Evolutionary conservation across 2,329 filamentous ascomycete genomes (phyloP).

Genomic region (Periconia sp.): DNA sequence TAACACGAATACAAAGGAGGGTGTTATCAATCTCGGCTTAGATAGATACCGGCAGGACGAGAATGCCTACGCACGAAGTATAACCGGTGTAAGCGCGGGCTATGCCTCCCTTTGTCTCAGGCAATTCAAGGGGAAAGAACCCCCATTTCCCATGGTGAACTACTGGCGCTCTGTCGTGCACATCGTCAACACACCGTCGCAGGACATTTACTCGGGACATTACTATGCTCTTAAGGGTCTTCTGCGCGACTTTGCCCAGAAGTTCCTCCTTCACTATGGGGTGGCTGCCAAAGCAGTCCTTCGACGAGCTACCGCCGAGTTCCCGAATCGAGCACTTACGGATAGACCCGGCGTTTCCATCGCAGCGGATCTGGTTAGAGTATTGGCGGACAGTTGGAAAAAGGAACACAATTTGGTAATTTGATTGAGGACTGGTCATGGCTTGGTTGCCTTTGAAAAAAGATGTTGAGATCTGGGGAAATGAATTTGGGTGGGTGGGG

Average conservation of each 20-base stretch:
- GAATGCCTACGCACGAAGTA: conserved; percentile 77
- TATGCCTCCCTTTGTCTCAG: conserved; percentile 82
- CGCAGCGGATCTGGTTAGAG: conserved; percentile 31
- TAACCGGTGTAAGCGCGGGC: conserved; percentile 81
- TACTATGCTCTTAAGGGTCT: conserved; percentile 55
- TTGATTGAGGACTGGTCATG: conserved; percentile 7
- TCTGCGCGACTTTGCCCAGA: conserved; percentile 65
- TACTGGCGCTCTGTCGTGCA: conserved; percentile 81
- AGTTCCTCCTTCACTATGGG: conserved; percentile 81
- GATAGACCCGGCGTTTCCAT: conserved; percentile 17
- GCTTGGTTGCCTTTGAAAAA: too few species aligned
- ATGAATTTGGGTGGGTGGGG: too few species aligned
- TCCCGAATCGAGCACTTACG: conserved; percentile 54
- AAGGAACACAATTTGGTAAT: conserved; percentile 22
- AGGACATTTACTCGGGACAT: conserved; percentile 51
- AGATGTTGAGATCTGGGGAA: too few species aligned
- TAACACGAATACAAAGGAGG: conserved; percentile 64
- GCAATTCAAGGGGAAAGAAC: conserved; percentile 62
- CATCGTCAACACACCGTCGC: conserved; percentile 73
- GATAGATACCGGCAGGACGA: conserved; percentile 53
- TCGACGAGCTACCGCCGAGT: conserved; percentile 70
- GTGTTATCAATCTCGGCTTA: conserved; percentile 33
- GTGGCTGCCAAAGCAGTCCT: conserved; percentile 72
- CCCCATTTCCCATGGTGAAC: conserved; percentile 74
- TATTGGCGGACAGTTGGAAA: conserved; percentile 36